Percentiles rank a stretch among this genome's conserved stretches.
Conservation (phyloP, 2,329 filamentous ascomycete genomes). For the Stagonosporopsis tanaceti region DNA sequence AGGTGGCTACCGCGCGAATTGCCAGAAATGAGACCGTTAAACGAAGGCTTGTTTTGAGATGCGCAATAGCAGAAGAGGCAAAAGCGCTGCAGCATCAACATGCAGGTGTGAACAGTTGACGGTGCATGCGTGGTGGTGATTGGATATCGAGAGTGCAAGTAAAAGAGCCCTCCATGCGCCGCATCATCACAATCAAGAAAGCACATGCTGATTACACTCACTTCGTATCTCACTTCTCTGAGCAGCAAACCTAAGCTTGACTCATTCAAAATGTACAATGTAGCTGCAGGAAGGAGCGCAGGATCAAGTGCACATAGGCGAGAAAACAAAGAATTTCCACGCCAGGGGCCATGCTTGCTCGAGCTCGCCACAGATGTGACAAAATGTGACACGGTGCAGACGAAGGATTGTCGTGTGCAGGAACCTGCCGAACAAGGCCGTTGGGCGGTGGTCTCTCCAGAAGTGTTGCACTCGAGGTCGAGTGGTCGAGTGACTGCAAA, state of each 20-base stretch:
- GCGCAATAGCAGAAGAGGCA: no score
- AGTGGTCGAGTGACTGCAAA: not conserved
- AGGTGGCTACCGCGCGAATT: no score
- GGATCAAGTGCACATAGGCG: not conserved
- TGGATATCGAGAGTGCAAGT: no score
- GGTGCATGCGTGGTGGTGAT: no score
- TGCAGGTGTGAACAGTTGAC: no score
- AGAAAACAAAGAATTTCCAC: constrained; percentile 5
- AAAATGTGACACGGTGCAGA: constrained; percentile 7
- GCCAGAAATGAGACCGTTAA: no score
- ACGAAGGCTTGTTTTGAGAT: not conserved
- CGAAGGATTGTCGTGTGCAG: not conserved
- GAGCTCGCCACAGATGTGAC: constrained; percentile 12
- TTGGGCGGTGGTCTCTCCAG: not conserved
- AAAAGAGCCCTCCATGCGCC: no score
- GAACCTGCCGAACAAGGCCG: not conserved
- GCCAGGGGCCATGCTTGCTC: constrained; percentile 18
- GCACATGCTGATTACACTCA: no score
- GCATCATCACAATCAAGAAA: not conserved
- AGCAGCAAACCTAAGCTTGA: not conserved
- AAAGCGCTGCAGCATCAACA: no score
- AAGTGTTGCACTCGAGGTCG: not conserved
- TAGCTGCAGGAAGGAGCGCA: not conserved
- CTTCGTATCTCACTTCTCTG: not conserved
- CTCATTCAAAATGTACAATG: not conserved